Conservation (phyloP, 805 yeast species). For the Candida namnaoensis region DNA sequence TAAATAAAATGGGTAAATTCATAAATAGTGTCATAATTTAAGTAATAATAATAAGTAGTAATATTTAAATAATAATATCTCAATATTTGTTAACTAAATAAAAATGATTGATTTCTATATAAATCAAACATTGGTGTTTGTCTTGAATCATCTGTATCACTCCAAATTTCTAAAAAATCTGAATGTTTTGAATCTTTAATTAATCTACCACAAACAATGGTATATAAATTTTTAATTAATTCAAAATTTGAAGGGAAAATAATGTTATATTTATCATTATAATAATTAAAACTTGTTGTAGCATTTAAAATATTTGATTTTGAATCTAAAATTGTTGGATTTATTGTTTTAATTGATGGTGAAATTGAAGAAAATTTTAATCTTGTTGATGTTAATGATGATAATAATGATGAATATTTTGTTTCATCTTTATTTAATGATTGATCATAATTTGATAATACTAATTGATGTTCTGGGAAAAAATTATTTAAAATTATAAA, state of each 20-base stretch:
- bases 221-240: conserved; percentile 52
- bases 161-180: conserved; percentile 64
- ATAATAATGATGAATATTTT: too few species aligned
- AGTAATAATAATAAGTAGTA: too few species aligned
- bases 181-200: conserved; percentile 48
- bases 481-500: conserved; percentile 50
- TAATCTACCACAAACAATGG: conserved; percentile 51
- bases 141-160: conserved; percentile 58
- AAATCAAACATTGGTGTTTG: conserved; percentile 80
- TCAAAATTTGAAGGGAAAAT: conserved; percentile 79
- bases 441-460: conserved; percentile 57
- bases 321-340: background rate
- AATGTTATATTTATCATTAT: conserved; percentile 71
- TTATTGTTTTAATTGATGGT: too few species aligned
- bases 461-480: conserved; percentile 71
- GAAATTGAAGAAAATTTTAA: background rate
- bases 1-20: too few species aligned
- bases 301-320: background rate
- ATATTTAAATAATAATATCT: too few species aligned
- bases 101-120: conserved; percentile 66
- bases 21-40: too few species aligned
- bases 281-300: too few species aligned
- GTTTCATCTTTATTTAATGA: too few species aligned
- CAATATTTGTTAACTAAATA: conserved; percentile 18
- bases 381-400: too few species aligned